Base-by-base conservation (phyloP, 306 rosid species). In the Acacia melanoxylon region DNA sequence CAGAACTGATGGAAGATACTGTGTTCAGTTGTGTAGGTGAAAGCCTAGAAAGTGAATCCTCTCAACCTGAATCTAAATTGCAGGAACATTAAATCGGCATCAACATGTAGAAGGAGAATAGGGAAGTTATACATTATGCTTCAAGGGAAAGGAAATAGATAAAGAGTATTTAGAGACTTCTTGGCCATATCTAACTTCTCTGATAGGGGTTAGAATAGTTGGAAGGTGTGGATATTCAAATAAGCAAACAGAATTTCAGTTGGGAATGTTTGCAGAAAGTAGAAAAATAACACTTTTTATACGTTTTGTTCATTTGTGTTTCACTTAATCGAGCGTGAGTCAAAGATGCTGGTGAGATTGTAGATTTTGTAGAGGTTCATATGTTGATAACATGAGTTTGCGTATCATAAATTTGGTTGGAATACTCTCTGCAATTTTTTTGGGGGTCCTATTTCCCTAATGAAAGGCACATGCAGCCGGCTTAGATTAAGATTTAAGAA, bases 1-100 rank as follows among this genome's bases (percentile, higher is more conserved):
- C 77, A 27, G 97, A 95, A 81, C 85, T 92, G 72, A 86, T 95
- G 74, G 92, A 95, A 61, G 98, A 95, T 63, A 67, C 85, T 56
- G 82, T 95, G 69, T 76, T 85, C 72, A 84, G 92, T 83, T 85
- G 74, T 75, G 75, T 63, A 69, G 65, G 79, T 61, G 90, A 78
- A 78, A 81, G 80, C 85, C 58, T 84, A n/a, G 87, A 74, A 70
- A 86, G 79, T 83, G 84, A 82, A 68, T 74, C 68, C n/a, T 80
- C 72, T 69, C 56, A 62, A 63, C 73, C 73, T 77, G 27, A 25
- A 75, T 56, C 61, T 37, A 84, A 88, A 61, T 71, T 77, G 80
- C 74, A 80, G 66, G 80, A 82, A 58, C 69, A 74, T 20, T 76
- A 74, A 65, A 85, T 81, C 82, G 75, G n/a, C 84, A 70, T 75